phyloP scores from a whole-genome alignment of 2,329 filamentous ascomycete species.

The Fusarium anguioides region DNA sequence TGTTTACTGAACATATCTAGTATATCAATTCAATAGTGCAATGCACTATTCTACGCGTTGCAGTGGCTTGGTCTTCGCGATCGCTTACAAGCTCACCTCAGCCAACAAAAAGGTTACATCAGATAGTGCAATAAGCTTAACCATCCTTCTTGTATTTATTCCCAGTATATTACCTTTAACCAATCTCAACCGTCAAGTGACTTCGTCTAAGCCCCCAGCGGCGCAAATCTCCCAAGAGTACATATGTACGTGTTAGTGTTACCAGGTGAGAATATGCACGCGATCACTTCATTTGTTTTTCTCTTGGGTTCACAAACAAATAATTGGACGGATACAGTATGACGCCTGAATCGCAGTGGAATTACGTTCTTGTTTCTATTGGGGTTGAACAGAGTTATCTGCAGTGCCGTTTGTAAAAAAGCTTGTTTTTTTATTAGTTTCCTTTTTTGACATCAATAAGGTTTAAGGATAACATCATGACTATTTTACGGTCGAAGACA shows the following conservation, averaged over 20 bases:
- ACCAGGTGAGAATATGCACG: slow-evolving; percentile 4
- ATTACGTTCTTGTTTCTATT: neutral
- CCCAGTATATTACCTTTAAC: neutral
- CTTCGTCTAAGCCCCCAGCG: neutral
- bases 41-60: neutral
- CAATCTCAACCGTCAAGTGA: neutral
- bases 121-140: slow-evolving; percentile 15
- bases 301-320: too few species aligned
- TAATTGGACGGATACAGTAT: too few species aligned
- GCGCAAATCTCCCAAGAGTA: neutral
- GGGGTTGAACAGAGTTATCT: neutral
- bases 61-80: neutral
- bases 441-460: neutral
- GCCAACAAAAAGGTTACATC: neutral
- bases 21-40: neutral
- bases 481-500: neutral
- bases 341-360: neutral
- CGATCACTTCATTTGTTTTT: too few species aligned
- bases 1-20: too few species aligned
- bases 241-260: too few species aligned
- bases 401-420: neutral
- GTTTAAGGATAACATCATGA: neutral
- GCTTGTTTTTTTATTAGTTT: neutral
- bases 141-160: neutral
- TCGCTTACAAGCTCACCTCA: slow-evolving; percentile 15